A percentile compares a stretch with the other conserved stretches of the same genome.
These are phyloP conservation scores for Cicer judaicum DNA, from an alignment of 306 rosid species.

Conservation along the genomic window DNA sequence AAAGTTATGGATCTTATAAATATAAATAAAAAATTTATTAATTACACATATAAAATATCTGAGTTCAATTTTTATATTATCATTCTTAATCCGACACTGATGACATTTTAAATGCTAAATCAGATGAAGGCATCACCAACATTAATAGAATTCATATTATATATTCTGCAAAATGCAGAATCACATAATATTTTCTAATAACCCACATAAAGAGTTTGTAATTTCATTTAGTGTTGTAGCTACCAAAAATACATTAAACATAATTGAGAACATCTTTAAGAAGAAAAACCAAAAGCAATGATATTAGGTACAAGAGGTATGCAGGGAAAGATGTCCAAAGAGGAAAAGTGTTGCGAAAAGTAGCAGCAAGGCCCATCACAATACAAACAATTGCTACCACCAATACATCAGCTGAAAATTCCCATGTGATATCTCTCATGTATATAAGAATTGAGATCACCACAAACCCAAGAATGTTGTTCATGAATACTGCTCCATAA, in stretches of 20 bases:
- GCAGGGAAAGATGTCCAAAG: constrained; percentile 62
- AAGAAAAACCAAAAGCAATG: constrained; percentile 56
- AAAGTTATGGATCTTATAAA: too few relatives aligned
- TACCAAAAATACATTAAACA: constrained; percentile 32
- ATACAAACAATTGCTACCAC: constrained; percentile 63
- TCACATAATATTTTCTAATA: background rate
- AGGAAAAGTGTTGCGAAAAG: constrained; percentile 52
- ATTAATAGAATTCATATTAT: too few relatives aligned
- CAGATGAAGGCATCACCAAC: too few relatives aligned
- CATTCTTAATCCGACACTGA: too few relatives aligned
- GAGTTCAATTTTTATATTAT: too few relatives aligned
- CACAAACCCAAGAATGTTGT: constrained; percentile 66
- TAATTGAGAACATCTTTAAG: constrained; percentile 53
- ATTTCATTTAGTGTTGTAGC: background rate
- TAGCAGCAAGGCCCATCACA: constrained; percentile 55
- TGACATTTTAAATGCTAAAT: too few relatives aligned
- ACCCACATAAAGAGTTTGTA: background rate
- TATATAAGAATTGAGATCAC: constrained; percentile 62
- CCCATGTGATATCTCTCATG: constrained; percentile 58
- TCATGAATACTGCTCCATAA: constrained; percentile 75
- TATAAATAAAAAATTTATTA: too few relatives aligned
- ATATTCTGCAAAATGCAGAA: background rate
- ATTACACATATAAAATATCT: too few relatives aligned
- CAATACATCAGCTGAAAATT: constrained; percentile 66
- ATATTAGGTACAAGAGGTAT: constrained; percentile 54